Base-by-base conservation (phyloP, 2,329 filamentous ascomycete species). In the Cladophialophora bantiana region DNA sequence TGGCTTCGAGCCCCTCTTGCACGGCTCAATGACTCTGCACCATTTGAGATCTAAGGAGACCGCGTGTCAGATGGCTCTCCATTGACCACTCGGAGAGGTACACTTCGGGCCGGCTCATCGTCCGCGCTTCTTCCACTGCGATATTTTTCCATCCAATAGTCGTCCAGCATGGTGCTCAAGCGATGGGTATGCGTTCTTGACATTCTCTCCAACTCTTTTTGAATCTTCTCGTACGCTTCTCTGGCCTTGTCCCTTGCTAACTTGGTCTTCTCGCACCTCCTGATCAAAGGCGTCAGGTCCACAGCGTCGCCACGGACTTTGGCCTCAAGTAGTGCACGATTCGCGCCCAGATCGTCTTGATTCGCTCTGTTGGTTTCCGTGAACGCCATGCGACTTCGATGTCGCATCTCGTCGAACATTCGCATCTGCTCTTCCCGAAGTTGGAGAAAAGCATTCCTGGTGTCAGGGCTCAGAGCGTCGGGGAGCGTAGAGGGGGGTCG, bases 281-380 rank as follows among this genome's bases (percentile, higher is more conserved):
- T 42, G 20, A 38, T 34, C 20, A 69, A 36, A 31, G 50, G 58
- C 4, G 26, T 57, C 7, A 69, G 40, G 32, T 69, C 68, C 13
- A 48, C 18, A 10, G 12, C 15, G 10, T 38, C 36, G 35, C 32
- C 58, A 6, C 35, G 59, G 10, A 31, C 18, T 61, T 61, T 62
- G 34, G 61, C 65, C 32, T 59, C 62, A 34, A 56, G 34, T 20
- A 69, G 55, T 20, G 50, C 36, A 34, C 54, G 36, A 45, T 53
- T 62, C 12, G 68, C 68, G 7, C 42, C 26, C n/a, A 40, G n/a
- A 48, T 69, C 61, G 4, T 65, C 65, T n/a, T 67, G 65, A 26
- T 38, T 32, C 6, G 54, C 56, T 50, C 40, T 40, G n/a, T 32
- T 65, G 32, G 40, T 40, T 34, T 63, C 65, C 7, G 32, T 45